A percentile compares a stretch with the other conserved stretches of the same genome.
phyloP scores from a whole-genome alignment of 2,329 filamentous ascomycete species.

The Mycocentrospora acerina region DNA sequence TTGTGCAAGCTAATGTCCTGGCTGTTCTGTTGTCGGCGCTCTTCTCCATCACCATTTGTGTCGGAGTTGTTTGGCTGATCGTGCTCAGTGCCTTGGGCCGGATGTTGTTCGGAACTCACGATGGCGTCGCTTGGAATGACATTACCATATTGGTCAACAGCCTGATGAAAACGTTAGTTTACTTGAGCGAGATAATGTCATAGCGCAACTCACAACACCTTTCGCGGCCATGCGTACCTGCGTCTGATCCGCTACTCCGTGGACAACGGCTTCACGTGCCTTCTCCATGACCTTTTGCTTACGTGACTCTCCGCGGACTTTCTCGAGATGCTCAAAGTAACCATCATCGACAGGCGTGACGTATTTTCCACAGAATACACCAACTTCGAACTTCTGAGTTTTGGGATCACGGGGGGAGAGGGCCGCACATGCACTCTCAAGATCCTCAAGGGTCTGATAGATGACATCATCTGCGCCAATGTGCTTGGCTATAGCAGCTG shows the following conservation, averaged over 20 bases:
- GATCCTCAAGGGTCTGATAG: constrained; percentile 73
- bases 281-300: constrained; percentile 67
- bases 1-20: constrained; percentile 66
- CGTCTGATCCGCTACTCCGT: constrained; percentile 61
- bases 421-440: constrained; percentile 77
- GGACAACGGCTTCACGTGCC: constrained; percentile 64
- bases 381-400: constrained; percentile 75
- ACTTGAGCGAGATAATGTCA: not conserved
- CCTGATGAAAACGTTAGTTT: constrained; percentile 20
- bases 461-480: constrained; percentile 77
- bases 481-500: constrained; percentile 62
- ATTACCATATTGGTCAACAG: constrained; percentile 58
- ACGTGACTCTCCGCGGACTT: constrained; percentile 67
- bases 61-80: constrained; percentile 1
- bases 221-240: constrained; percentile 65
- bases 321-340: constrained; percentile 81
- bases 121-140: constrained; percentile 53
- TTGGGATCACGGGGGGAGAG: constrained; percentile 61
- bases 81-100: constrained; percentile 12
- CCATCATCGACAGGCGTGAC: constrained; percentile 74
- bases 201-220: constrained; percentile 49
- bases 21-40: constrained; percentile 41
- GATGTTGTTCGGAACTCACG: constrained; percentile 22
- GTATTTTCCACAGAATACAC: constrained; percentile 89
- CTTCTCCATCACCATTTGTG: constrained; percentile 21